These are phyloP conservation scores for Naumovozyma dairenensis DNA, from an alignment of 805 yeast species.

Conservation along the genomic window DNA sequence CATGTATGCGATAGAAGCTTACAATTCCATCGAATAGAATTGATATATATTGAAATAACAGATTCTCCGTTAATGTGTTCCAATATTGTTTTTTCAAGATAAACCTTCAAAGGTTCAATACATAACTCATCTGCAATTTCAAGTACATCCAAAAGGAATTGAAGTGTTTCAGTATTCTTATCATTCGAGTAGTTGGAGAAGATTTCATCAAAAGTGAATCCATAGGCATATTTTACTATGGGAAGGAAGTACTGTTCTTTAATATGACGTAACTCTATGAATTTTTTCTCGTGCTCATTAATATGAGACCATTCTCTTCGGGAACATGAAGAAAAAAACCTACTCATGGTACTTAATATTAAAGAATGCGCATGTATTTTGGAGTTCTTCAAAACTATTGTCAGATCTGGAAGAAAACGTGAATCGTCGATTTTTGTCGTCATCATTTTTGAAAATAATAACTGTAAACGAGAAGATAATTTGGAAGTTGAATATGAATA, in stretches of 20 bases:
- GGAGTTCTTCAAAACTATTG: constrained; percentile 39
- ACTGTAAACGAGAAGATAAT: too few relatives aligned
- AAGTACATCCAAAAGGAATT: constrained; percentile 43
- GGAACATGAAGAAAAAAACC: constrained; percentile 52
- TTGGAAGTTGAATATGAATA: constrained; percentile 12
- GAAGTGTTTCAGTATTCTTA: constrained; percentile 9
- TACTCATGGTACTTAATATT: constrained; percentile 47
- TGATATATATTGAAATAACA: constrained; percentile 44
- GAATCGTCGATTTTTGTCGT: too few relatives aligned
- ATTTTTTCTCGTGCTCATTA: constrained; percentile 7
- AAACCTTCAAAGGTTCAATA: constrained; percentile 45
- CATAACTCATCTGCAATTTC: constrained; percentile 55
- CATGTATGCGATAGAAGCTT: constrained; percentile 48
- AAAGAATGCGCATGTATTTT: constrained; percentile 38
- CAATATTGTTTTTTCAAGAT: constrained; percentile 51
- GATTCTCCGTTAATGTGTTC: constrained; percentile 51
- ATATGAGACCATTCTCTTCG: constrained; percentile 42
- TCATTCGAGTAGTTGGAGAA: constrained; percentile 9
- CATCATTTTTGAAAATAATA: too few relatives aligned
- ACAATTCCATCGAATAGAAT: constrained; percentile 45
- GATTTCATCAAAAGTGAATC: constrained; percentile 25
- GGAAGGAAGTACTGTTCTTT: constrained; percentile 35
- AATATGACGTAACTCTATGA: constrained; percentile 35
- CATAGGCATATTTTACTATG: constrained; percentile 48
- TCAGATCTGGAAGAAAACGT: constrained; percentile 42